Evolutionary conservation across 23 red algal genomes (phyloP).

Genomic region (Agarophyton chilense): DNA sequence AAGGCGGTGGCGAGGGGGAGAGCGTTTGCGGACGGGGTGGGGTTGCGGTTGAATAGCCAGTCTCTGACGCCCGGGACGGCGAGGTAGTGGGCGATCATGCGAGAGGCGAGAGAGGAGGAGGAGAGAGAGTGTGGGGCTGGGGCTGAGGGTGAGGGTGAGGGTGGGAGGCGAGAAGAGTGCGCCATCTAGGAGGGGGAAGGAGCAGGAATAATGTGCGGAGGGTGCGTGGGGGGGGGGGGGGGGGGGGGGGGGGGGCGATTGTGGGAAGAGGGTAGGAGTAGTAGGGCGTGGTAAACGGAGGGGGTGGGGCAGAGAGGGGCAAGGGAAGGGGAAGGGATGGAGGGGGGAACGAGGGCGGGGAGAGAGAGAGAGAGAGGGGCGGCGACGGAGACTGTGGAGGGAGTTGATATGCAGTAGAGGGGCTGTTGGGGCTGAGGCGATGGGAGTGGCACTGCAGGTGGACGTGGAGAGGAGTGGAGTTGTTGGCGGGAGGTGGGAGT

Average conservation of each 20-base stretch:
- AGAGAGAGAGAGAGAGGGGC: no score
- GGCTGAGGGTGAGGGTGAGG: not conserved
- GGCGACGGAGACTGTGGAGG: no score
- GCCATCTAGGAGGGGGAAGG: not conserved
- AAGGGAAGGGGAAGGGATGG: no score
- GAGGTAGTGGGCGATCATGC: constrained; percentile 46
- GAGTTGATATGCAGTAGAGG: no score
- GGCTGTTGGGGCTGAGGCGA: no score
- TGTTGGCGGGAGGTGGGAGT: not conserved
- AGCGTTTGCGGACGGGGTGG: constrained; percentile 16
- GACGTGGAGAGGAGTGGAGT: no score
- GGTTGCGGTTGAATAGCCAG: constrained; percentile 43
- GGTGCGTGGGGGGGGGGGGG: not conserved
- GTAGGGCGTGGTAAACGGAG: not conserved
- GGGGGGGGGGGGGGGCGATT: not conserved
- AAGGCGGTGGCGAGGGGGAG: constrained; percentile 9
- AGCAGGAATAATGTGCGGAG: no score
- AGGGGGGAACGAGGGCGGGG: no score
- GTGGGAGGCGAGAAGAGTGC: not conserved
- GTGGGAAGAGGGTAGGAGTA: not conserved
- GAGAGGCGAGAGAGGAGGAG: not conserved
- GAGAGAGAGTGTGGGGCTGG: not conserved
- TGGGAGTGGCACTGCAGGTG: no score
- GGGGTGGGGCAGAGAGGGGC: no score
- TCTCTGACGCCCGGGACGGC: constrained; percentile 20